Evolutionary conservation across 208 protist genomes (phyloP), one percentile per base, ranked within the genome.

Genomic region (Leishmania braziliensis): DNA sequence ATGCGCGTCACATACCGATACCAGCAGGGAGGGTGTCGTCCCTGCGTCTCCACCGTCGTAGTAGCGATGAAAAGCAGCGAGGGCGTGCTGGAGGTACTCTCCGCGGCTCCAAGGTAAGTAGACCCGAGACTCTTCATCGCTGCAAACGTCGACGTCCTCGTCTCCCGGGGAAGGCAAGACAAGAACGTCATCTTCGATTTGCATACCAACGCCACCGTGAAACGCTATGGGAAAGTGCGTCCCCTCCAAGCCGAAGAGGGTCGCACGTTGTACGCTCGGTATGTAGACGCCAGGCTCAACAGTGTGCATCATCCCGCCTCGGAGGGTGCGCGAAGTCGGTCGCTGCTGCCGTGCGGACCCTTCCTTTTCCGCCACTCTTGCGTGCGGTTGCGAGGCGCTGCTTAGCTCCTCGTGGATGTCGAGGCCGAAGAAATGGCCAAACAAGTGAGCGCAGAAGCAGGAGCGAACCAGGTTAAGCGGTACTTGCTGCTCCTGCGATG

Each of bases 271-370:
- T 46, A 65, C 71, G 50, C 62, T 56, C 0, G 88, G 88, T n/a
- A 94, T 72, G 79, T 94, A 94, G 39, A 94, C 68, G 46, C 91
- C 91, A 3, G 91, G 91, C 76, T 94, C 91, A 2, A 94, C 88
- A 3, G 91, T 94, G 84, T 92, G 87, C 87, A 94, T 89, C 87
- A 92, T 90, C 70, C 89, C 89, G 0, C 88, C 91, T 5, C 20
- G 71, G 9, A 93, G 56, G 48, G 75, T 29, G 65, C 63, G 68
- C 12, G 58, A 75, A 20, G 81, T 20, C 36, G 63, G 20, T 14
- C 70, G 78, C n/a, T 56, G 54, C 65, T 54, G 51, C 23, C 6
- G 36, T 65, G 50, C n/a, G 51, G 10, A 14, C 3, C n/a, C 2
- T 75, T 70, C 36, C 46, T 39, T 76, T 39, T 51, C 53, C 20